A percentile compares a stretch with the other conserved stretches of the same genome.
Evolutionary conservation across 495 filamentous ascomycete species (phyloP).

Genomic region (Penicillium steckii): DNA sequence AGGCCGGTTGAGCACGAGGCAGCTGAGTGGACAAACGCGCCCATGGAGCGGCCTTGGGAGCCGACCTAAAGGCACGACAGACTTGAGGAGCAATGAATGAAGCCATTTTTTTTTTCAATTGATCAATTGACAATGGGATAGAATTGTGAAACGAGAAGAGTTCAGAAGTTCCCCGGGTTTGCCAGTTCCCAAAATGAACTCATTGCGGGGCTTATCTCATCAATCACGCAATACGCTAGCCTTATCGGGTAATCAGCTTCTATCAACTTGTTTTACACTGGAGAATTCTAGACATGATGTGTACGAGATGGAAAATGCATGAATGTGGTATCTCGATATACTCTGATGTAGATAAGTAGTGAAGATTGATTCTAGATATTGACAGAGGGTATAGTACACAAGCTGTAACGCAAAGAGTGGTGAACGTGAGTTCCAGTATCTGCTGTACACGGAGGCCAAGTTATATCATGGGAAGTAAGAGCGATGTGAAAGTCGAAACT

Average conservation of each 20-base stretch:
- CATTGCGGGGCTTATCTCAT: slow-evolving; percentile 16
- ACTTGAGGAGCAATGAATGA: slow-evolving; percentile 26
- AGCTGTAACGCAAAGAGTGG: slow-evolving; percentile 7
- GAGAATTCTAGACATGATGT: no score
- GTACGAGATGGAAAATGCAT: no score
- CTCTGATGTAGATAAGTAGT: not conserved
- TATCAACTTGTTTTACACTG: no score
- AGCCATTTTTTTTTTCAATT: slow-evolving; percentile 16
- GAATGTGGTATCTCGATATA: no score
- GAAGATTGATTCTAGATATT: not conserved
- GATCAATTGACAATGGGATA: not conserved
- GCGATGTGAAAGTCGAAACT: no score
- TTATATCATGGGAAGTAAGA: no score
- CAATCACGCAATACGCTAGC: slow-evolving; percentile 1
- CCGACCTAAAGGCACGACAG: slow-evolving; percentile 27
- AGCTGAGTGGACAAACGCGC: slow-evolving; percentile 21
- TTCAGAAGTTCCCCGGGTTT: not conserved
- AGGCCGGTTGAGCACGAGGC: slow-evolving; percentile 28
- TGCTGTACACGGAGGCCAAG: no score
- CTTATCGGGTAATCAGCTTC: no score
- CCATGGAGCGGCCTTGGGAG: slow-evolving; percentile 26
- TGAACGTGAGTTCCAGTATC: not conserved
- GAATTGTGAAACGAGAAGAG: not conserved
- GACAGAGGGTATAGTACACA: slow-evolving; percentile 9
- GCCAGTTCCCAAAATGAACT: not conserved